Evolutionary conservation across 2,329 filamentous ascomycete species (phyloP).

Genomic region (Leptographium lundbergii): DNA sequence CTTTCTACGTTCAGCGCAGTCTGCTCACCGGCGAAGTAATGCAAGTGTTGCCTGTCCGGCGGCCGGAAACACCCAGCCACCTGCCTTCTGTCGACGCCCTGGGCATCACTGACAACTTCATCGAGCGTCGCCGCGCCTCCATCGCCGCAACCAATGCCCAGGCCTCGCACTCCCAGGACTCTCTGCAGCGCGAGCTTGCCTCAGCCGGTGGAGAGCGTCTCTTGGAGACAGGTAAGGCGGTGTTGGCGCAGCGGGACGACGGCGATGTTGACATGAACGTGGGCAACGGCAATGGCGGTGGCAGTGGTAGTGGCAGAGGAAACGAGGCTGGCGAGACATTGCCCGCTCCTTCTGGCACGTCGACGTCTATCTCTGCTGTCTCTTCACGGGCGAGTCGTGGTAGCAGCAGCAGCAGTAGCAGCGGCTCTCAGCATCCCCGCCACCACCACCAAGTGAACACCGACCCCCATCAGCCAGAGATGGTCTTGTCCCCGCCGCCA

Average conservation of each 20-base stretch:
- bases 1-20: conserved; percentile 11
- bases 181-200: conserved; percentile 9
- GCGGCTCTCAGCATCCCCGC: background rate
- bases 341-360: no score
- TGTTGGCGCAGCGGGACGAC: conserved; percentile 6
- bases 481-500: background rate
- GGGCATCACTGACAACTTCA: conserved; percentile 11
- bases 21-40: conserved; percentile 11
- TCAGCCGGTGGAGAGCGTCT: conserved; percentile 10
- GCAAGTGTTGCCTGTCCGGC: conserved; percentile 10
- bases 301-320: no score
- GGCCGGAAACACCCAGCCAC: conserved; percentile 7
- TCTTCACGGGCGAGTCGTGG: no score
- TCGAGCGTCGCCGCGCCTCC: conserved; percentile 10
- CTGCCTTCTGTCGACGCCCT: conserved; percentile 11
- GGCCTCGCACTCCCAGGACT: conserved; percentile 7
- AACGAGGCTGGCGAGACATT: no score
- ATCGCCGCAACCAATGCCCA: conserved; percentile 8
- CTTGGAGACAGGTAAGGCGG: conserved; percentile 10
- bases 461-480: background rate
- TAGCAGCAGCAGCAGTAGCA: background rate
- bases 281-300: background rate
- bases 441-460: background rate
- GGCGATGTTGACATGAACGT: background rate
- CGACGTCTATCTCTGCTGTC: no score